Evolutionary conservation across 1,284 basidiomycete genomes (phyloP).

Genomic region (Rhodotorula sp.): DNA sequence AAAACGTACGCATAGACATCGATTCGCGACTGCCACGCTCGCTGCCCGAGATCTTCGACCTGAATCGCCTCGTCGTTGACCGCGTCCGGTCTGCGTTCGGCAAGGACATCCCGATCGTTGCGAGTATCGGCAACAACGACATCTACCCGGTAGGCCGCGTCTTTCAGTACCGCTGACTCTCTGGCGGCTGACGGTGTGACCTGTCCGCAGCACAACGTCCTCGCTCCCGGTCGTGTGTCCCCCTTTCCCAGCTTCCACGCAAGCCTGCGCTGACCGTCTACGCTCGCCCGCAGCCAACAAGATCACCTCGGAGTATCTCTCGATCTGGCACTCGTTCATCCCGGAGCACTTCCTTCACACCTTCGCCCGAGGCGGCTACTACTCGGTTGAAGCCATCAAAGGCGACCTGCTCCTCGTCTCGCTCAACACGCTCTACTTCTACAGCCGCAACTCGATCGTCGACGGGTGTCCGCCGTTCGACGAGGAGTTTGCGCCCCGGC

Average conservation of each 20-base stretch:
- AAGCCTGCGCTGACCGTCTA: no score
- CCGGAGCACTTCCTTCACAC: constrained; percentile 71
- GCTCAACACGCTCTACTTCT: constrained; percentile 90
- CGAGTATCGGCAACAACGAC: constrained; percentile 66
- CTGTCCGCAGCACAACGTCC: constrained; percentile 46
- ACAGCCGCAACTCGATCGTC: constrained; percentile 77
- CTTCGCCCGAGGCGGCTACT: constrained; percentile 66
- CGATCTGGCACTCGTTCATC: constrained; percentile 78
- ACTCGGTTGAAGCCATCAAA: constrained; percentile 68
- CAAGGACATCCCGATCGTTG: constrained; percentile 74
- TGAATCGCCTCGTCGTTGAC: constrained; percentile 66
- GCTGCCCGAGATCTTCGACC: constrained; percentile 71
- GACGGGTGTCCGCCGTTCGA: constrained; percentile 47
- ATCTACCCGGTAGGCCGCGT: constrained; percentile 11
- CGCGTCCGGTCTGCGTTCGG: constrained; percentile 71
- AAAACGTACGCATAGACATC: constrained; percentile 57
- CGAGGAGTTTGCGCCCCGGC: neutral
- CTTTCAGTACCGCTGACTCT: neutral
- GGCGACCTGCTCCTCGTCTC: constrained; percentile 74
- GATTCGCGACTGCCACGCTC: constrained; percentile 77
- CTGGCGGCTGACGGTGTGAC: constrained; percentile 26
- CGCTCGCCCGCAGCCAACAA: constrained; percentile 42
- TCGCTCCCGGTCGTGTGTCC: constrained; percentile 24
- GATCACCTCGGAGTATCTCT: constrained; percentile 70
- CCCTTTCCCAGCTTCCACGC: no score